Evolutionary conservation across 768 basidiomycete species (phyloP).

Genomic region (Amanita pseudoporphyria): DNA sequence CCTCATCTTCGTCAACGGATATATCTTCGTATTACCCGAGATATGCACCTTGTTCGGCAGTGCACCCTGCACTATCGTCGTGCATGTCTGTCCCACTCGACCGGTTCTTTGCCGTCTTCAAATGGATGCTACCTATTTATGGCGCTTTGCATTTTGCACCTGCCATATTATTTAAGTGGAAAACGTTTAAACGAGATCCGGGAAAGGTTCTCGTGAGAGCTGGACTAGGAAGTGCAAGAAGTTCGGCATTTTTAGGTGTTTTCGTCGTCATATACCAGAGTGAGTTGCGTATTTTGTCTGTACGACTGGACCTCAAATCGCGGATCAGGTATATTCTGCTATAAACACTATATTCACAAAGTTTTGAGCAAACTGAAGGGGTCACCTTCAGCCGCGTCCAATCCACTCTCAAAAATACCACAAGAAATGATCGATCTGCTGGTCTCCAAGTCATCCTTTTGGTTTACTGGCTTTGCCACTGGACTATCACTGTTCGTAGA

Average conservation of each 20-base stretch:
- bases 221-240: slow-evolving; percentile 64
- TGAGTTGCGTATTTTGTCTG: slow-evolving; percentile 22
- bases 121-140: slow-evolving; percentile 80
- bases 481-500: slow-evolving; percentile 81
- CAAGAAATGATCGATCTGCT: slow-evolving; percentile 44
- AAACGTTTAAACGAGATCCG: slow-evolving; percentile 57
- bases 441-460: slow-evolving; percentile 63
- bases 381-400: slow-evolving; percentile 10
- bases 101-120: slow-evolving; percentile 73
- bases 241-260: slow-evolving; percentile 77
- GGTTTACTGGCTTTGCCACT: slow-evolving; percentile 60
- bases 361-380: slow-evolving; percentile 26
- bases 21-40: slow-evolving; percentile 31
- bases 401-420: slow-evolving; percentile 32
- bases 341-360: slow-evolving; percentile 50
- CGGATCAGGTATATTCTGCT: slow-evolving; percentile 48
- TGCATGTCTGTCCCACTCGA: slow-evolving; percentile 53
- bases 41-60: slow-evolving; percentile 57
- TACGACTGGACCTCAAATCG: background rate
- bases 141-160: slow-evolving; percentile 88
- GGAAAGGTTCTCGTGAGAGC: slow-evolving; percentile 54
- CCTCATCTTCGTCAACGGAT: slow-evolving; percentile 15
- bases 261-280: slow-evolving; percentile 81
- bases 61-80: slow-evolving; percentile 64
- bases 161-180: slow-evolving; percentile 70